Percentiles rank a stretch among this genome's conserved stretches.
These are phyloP conservation scores for Epichloe festucae DNA, from an alignment of 2,329 filamentous ascomycete species.

Conservation along the genomic window DNA sequence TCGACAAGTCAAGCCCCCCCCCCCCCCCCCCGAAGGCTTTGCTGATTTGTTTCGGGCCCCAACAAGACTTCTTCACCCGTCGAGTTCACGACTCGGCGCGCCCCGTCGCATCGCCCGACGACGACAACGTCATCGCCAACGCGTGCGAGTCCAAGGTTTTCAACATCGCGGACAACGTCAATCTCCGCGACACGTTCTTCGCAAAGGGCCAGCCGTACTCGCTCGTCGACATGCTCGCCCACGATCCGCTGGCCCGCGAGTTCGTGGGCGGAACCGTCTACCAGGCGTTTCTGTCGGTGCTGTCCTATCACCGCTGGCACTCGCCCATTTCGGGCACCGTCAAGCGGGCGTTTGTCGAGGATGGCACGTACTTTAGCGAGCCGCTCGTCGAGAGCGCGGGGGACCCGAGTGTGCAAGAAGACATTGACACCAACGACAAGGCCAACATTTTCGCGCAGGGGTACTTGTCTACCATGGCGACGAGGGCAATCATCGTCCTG, in stretches of 20 bases:
- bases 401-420: constrained; percentile 15
- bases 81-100: constrained; percentile 38
- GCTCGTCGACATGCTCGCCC: constrained; percentile 46
- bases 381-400: constrained; percentile 26
- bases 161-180: constrained; percentile 35
- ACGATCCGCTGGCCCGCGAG: constrained; percentile 36
- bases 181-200: constrained; percentile 50
- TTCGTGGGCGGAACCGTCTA: constrained; percentile 56
- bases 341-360: constrained; percentile 40
- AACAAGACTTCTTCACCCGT: constrained; percentile 50
- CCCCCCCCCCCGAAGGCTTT: neutral
- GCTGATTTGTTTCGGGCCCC: neutral
- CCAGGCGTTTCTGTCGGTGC: constrained; percentile 54
- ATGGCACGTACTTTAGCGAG: constrained; percentile 58
- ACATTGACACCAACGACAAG: constrained; percentile 21
- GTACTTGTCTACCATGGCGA: constrained; percentile 55
- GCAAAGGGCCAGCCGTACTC: constrained; percentile 59
- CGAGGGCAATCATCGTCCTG: constrained; percentile 56
- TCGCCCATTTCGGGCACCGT: constrained; percentile 51
- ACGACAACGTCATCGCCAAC: constrained; percentile 43
- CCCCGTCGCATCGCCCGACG: constrained; percentile 42
- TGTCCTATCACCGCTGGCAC: constrained; percentile 64
- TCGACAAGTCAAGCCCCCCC: too few species aligned
- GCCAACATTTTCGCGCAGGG: constrained; percentile 44
- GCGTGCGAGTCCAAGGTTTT: constrained; percentile 52